phyloP scores from a whole-genome alignment of 2,329 filamentous ascomycete genomes.

The Alternaria brassicae region DNA sequence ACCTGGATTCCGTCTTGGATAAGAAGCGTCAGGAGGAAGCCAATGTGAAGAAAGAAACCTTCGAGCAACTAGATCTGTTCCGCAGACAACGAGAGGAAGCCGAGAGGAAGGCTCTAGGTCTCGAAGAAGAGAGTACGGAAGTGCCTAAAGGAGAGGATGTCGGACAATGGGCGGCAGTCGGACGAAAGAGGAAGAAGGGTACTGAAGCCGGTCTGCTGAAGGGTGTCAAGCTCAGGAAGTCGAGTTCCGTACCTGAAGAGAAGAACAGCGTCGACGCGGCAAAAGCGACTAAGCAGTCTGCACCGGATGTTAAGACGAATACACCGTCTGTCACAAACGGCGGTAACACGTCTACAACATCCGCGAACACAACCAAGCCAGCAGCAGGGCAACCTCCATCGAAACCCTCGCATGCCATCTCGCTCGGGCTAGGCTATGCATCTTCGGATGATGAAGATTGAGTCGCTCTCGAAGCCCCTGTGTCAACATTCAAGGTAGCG shows the following conservation, averaged over 20 bases:
- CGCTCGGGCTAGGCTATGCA: slow-evolving; percentile 51
- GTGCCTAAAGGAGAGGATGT: slow-evolving; percentile 48
- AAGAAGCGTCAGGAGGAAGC: slow-evolving; percentile 64
- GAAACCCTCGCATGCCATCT: slow-evolving; percentile 25
- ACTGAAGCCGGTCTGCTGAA: slow-evolving; percentile 47
- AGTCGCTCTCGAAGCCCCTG: too few relatives aligned
- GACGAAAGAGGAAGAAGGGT: slow-evolving; percentile 61
- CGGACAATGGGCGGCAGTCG: slow-evolving; percentile 58
- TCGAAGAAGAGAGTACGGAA: slow-evolving; percentile 50
- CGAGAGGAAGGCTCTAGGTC: slow-evolving; percentile 54
- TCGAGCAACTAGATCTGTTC: slow-evolving; percentile 65
- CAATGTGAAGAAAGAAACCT: slow-evolving; percentile 64
- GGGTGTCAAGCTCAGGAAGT: slow-evolving; percentile 55
- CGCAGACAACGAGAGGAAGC: slow-evolving; percentile 66
- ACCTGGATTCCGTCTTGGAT: slow-evolving; percentile 68
- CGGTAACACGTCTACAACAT: background rate
- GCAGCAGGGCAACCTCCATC: slow-evolving; percentile 24
- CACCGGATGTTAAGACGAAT: background rate
- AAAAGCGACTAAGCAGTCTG: slow-evolving; percentile 2
- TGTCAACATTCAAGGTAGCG: background rate
- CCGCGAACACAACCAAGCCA: slow-evolving; percentile 3
- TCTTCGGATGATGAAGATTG: slow-evolving; percentile 55
- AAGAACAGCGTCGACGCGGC: slow-evolving; percentile 3
- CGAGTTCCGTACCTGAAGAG: slow-evolving; percentile 33
- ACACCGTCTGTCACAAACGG: background rate